Evolutionary conservation across 2,329 filamentous ascomycete species (phyloP), one percentile per base, ranked within the genome.

Genomic region (Penicillium sp.): DNA sequence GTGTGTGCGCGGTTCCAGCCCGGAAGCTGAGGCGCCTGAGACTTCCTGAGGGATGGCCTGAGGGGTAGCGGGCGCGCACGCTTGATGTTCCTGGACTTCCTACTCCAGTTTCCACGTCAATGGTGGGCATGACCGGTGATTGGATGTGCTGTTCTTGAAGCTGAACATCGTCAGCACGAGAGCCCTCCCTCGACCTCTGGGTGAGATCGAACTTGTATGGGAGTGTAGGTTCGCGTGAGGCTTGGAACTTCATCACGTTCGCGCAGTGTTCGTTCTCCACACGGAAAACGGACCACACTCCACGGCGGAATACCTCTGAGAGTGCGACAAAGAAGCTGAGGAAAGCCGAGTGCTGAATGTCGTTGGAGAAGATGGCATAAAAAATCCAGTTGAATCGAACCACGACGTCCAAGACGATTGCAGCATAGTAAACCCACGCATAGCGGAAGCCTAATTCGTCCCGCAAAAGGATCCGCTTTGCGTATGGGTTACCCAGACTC

Each of bases 221-320:
- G 0, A 98, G 83, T 0, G 92, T 92, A 0, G 96, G 86, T 71
- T 97, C 93, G 59, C 94, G 86, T 2, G 89, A 92, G 4, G 95
- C 95, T 66, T 96, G 93, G 84, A 96, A 96, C 68, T 92, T 88
- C 19, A 88, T 86, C 2, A 99, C 94, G 70, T 97, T 97, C 59
- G 90, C 89, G 78, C 93, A 97, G 79, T 99, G 95, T 72, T 99
- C 95, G 76, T 99, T 99, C 78, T 99, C 95, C 28, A 99, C 93
- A 44, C 95, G 91, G 75, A 99, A 91, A 4, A 98, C 82, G 0
- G 90, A 89, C 95, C 95, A 99, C 73, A 97, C 87, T 64, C 92
- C 93, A 74, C 95, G 84, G 35, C 95, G 88, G n/a, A 86, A 84
- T 24, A 96, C 87, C 75, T 99, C 95, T 9, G 89, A 86, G 3